Percentiles rank a stretch among this genome's conserved stretches.
phyloP scores from a whole-genome alignment of 1,139 yeast genomes.

The Candida mesenterica region DNA sequence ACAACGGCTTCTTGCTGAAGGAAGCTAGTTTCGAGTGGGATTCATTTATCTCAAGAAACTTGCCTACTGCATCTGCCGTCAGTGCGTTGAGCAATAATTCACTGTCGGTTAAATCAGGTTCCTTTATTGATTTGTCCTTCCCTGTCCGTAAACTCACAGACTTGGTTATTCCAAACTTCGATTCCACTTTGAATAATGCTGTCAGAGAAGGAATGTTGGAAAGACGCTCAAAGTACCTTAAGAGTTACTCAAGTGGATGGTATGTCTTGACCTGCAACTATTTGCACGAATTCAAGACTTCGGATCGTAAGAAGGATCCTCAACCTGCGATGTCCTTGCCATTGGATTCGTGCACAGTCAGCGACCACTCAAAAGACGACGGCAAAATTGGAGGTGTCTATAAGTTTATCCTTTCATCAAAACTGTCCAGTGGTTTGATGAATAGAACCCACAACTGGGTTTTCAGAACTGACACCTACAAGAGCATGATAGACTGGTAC shows the following conservation, averaged over 20 bases:
- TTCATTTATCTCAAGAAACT: slow-evolving; percentile 69
- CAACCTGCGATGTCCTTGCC: slow-evolving; percentile 86
- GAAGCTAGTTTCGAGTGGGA: slow-evolving; percentile 90
- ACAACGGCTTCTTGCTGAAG: slow-evolving; percentile 71
- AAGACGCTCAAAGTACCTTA: slow-evolving; percentile 84
- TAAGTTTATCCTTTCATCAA: slow-evolving; percentile 79
- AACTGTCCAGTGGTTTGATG: slow-evolving; percentile 59
- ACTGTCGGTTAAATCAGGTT: slow-evolving; percentile 34
- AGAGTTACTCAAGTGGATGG: slow-evolving; percentile 86
- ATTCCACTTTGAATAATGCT: slow-evolving; percentile 67
- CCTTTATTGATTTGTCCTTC: slow-evolving; percentile 72
- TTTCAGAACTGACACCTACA: slow-evolving; percentile 79
- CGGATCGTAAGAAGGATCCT: slow-evolving; percentile 79
- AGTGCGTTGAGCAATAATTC: slow-evolving; percentile 29
- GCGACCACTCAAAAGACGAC: slow-evolving; percentile 77
- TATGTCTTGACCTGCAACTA: slow-evolving; percentile 87
- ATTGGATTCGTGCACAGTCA: slow-evolving; percentile 75
- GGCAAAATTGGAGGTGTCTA: slow-evolving; percentile 57
- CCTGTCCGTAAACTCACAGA: slow-evolving; percentile 68
- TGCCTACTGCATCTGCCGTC: slow-evolving; percentile 36
- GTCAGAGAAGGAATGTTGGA: slow-evolving; percentile 82
- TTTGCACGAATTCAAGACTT: slow-evolving; percentile 84
- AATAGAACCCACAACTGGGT: slow-evolving; percentile 91
- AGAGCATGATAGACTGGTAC: slow-evolving; percentile 81
- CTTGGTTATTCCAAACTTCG: slow-evolving; percentile 63